phyloP scores from a whole-genome alignment of 108 stramenopile genomes.

The Nitzschia putrida region DNA sequence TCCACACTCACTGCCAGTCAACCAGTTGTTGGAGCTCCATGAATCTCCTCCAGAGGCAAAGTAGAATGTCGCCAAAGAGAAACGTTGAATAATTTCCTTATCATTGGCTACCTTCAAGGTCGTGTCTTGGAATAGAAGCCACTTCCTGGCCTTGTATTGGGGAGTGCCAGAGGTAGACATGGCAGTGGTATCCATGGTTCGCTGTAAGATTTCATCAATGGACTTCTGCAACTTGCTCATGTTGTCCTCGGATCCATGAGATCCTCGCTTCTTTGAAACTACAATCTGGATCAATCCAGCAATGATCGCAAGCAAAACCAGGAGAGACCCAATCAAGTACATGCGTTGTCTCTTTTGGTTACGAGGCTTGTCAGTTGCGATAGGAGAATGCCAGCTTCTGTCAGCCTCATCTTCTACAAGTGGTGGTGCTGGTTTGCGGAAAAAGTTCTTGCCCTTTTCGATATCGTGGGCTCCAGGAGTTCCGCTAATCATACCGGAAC shows the following conservation, averaged over 20 bases:
- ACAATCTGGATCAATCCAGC: conserved; percentile 5
- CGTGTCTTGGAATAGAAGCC: conserved; percentile 47
- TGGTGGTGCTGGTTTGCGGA: neutral
- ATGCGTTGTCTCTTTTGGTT: conserved; percentile 9
- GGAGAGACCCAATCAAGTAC: conserved; percentile 4
- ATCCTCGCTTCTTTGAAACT: neutral
- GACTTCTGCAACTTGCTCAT: conserved; percentile 22
- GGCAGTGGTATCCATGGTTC: conserved; percentile 32
- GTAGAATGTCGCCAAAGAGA: conserved; percentile 65
- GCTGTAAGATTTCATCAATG: conserved; percentile 25
- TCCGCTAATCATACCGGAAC: conserved; percentile 32
- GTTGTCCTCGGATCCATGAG: neutral
- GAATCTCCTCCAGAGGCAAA: conserved; percentile 46
- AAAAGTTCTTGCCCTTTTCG: conserved; percentile 26
- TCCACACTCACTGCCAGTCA: conserved; percentile 69
- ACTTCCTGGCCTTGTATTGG: conserved; percentile 55
- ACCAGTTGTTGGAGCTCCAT: conserved; percentile 59
- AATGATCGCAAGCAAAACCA: conserved; percentile 8
- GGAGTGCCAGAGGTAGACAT: conserved; percentile 40
- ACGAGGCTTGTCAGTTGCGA: conserved; percentile 13
- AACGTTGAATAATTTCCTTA: conserved; percentile 63
- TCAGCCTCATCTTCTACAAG: conserved; percentile 25
- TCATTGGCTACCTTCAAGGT: conserved; percentile 10
- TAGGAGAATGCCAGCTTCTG: conserved; percentile 23
- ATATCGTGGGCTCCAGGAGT: conserved; percentile 25